Evolutionary conservation across 1,139 yeast genomes (phyloP), one percentile per base, ranked within the genome.

Genomic region (Taphrina pruni): DNA sequence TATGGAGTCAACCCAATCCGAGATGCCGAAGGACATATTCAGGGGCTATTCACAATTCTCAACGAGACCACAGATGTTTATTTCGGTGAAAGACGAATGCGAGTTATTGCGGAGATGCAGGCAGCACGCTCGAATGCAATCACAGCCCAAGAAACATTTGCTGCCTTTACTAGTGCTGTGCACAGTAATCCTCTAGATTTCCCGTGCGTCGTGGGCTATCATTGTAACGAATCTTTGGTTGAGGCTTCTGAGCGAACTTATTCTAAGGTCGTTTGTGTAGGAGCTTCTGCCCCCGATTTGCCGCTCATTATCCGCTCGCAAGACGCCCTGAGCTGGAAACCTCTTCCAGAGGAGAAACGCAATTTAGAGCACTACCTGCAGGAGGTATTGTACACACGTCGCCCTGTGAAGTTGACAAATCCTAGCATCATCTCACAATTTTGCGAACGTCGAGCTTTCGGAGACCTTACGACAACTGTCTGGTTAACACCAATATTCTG

Each of bases 401-500:
- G 45, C 9, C 41, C 51, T 4, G 62, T 58, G 8, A 20, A 45
- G 17, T 9, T 58, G 35, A 58, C 62, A 8, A 32, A 43, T 20
- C 11, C 39, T 6, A 21, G 32, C 6, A 32, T 58, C 7, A 45
- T 58, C n/a, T 26, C 54, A 8, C 21, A 20, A 26, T 45, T 58
- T 21, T 58, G 62, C 35, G n/a, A 9, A 39, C 62, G 54, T 14
- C 20, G 54, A 58, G 52, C 62, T n/a, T 46, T 45, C 17, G 52
- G 52, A 6, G 62, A 45, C 7, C 54, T 26, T 17, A 58, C 54
- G 6, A 21, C 43, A 32, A 58, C 62, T 58, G 14, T 58, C 21
- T 45, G 51, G 52, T 14, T 58, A 26, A 45, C 54, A 14, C 62
- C 62, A 6, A 58, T 58, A 6, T 58, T 36, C 21, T 58, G 62